Base-by-base conservation (phyloP, 2,329 filamentous ascomycete species). In the Curvularia verruculosa region DNA sequence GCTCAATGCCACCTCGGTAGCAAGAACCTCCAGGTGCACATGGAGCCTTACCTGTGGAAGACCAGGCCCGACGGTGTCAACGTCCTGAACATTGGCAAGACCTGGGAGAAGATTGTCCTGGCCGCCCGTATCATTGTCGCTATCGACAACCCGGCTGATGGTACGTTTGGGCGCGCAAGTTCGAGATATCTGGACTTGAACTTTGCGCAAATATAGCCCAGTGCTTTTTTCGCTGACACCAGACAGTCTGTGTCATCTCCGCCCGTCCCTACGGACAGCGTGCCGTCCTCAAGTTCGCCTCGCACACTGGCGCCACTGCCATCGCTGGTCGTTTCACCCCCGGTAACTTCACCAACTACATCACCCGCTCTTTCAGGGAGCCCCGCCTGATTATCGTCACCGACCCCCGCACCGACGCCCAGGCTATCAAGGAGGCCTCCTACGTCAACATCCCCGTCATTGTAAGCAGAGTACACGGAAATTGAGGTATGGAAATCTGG, bases 281-380 rank as follows among this genome's bases (percentile, higher is more conserved):
- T 84, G 94, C 95, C 75, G 96, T 99, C 79, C 91, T 99, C 81
- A 99, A 99, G 90, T 99, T 99, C 85, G 95, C 95, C 77, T 85
- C 92, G 68, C 95, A 99, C 90, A 99, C 95, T 71, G 95, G 95
- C 80, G 93, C 96, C 77, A 91, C 92, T 77, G 91, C 95, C 82
- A 99, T 99, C 78, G 96, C 95, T 77, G 95, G 95, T 85, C 95
- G 95, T 81, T 99, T 99, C 90, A 99, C 95, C 79, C 95, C 95
- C 81, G 95, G 95, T 91, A 96, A 94, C 83, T 99, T 99, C 90
- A 99, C 95, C 87, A 99, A 99, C 89, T 99, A 99, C 90, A 99
- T 99, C 90, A 99, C 96, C 83, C 94, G 95, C 79, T 98, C 95
- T 69, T 99, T 99, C 92, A 97, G 97, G 89, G 95, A 99, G 87